Percentiles rank a stretch among this genome's conserved stretches.
These are phyloP conservation scores for Diplotaxis tenuifolia DNA, from an alignment of 345 rosid genomes.

Conservation along the genomic window DNA sequence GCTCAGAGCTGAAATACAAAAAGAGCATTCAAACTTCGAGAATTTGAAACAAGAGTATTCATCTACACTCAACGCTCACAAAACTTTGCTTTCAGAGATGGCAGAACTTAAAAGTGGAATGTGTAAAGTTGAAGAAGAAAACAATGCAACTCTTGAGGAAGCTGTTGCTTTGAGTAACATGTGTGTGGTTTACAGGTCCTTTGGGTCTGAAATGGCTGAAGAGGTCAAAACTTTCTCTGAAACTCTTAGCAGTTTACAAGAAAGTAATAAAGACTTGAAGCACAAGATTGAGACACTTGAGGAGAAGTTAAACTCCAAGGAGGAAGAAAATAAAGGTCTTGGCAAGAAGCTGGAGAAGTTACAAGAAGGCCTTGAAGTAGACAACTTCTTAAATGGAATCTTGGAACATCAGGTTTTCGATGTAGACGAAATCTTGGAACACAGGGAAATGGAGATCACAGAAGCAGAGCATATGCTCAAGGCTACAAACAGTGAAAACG, in stretches of 20 bases:
- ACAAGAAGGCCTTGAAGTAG: conserved; percentile 53
- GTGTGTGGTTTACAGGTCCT: conserved; percentile 53
- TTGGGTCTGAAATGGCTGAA: conserved; percentile 55
- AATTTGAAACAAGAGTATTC: conserved; percentile 51
- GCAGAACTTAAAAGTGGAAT: conserved; percentile 49
- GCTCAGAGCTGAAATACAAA: conserved; percentile 45
- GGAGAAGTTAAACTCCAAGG: conserved; percentile 51
- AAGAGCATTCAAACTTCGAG: conserved; percentile 39
- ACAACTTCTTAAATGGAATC: conserved; percentile 48
- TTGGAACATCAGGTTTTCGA: conserved; percentile 48
- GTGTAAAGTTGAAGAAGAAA: conserved; percentile 59
- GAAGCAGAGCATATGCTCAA: conserved; percentile 61
- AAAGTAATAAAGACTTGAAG: conserved; percentile 41
- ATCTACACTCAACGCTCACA: conserved; percentile 46
- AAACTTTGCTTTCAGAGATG: conserved; percentile 44
- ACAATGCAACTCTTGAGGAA: conserved; percentile 47
- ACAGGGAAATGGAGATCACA: conserved; percentile 52
- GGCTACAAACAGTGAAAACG: conserved; percentile 48
- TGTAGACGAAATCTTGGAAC: conserved; percentile 55
- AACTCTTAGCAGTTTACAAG: conserved; percentile 39
- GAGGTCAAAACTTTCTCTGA: conserved; percentile 49
- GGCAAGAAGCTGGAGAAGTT: conserved; percentile 50
- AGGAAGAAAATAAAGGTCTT: conserved; percentile 47
- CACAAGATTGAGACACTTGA: conserved; percentile 48
- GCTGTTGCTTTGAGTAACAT: conserved; percentile 46